Evolutionary conservation across 1,284 basidiomycete genomes (phyloP), one percentile per base, ranked within the genome.

Genomic region (Clitocybe nebularis): DNA sequence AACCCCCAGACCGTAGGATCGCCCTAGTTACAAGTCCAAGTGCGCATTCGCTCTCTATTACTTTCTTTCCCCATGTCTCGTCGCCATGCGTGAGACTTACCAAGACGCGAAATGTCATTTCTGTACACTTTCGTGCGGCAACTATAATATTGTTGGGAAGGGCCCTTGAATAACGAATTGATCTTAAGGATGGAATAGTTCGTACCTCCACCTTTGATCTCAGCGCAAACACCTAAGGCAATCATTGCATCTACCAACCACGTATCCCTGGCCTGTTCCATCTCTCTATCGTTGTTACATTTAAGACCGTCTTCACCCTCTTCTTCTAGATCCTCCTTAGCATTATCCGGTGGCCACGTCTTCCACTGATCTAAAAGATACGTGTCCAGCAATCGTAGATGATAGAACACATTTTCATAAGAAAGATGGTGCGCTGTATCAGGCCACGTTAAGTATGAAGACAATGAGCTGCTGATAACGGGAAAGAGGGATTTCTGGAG

Each of bases 81-180:
- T 79, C 74, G 16, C 71, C 71, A 49, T 87, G 82, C 0, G 84
- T 83, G 8, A 87, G 62, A 42, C 77, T 83, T 43, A 88, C 79
- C 22, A 88, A 71, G 4, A 84, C 74, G 1, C 84, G 77, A 3
- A 87, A 66, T 3, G 71, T 63, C 1, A 72, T 67, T 42, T 82
- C 79, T 22, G 77, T 58, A 49, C 79, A 85, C 49, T 61, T 67
- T 33, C 59, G 61, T 3, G 68, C 75, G 69, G 53, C 36, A 41
- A 36, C 52, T 58, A 28, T 37, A 16, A 8, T 13, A 10, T 3
- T 5, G 22, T 19, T 13, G 24, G 17, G 20, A 16, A 9, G 20
- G 16, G 9, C 7, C 11, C 22, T 24, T 22, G 3, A 28, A 38
- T 10, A 3, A 16, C 9, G 4, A 20, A n/a, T n/a, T n/a, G n/a